These are phyloP conservation scores for Aureoboletus auriporus DNA, from an alignment of 768 basidiomycete genomes.

Conservation along the genomic window DNA sequence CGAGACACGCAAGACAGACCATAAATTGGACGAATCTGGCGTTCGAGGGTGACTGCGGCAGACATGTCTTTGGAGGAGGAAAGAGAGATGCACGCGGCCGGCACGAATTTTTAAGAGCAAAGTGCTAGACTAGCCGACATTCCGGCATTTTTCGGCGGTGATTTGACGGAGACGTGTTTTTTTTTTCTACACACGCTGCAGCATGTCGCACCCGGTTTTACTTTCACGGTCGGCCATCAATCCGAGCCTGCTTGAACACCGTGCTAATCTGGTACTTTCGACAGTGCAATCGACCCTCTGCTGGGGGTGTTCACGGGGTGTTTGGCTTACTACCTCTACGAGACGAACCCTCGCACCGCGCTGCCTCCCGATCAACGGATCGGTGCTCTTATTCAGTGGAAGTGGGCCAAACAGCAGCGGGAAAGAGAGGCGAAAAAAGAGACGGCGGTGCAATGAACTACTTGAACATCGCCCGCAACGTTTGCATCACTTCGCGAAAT, in stretches of 20 bases:
- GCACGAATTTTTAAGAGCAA: slow-evolving; percentile 24
- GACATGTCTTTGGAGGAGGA: slow-evolving; percentile 38
- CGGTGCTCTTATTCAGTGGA: slow-evolving; percentile 58
- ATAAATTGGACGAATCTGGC: slow-evolving; percentile 83
- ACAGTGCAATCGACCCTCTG: slow-evolving; percentile 64
- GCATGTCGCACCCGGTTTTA: slow-evolving; percentile 41
- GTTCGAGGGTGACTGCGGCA: slow-evolving; percentile 55
- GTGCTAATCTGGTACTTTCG: slow-evolving; percentile 2
- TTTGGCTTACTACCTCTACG: slow-evolving; percentile 76
- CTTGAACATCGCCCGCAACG: slow-evolving; percentile 37
- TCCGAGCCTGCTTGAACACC: neutral
- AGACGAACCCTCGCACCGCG: slow-evolving; percentile 73
- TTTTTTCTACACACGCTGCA: slow-evolving; percentile 2
- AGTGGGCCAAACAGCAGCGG: slow-evolving; percentile 44
- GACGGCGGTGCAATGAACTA: no score
- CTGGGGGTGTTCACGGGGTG: slow-evolving; percentile 76
- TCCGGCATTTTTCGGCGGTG: slow-evolving; percentile 27
- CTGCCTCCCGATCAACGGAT: slow-evolving; percentile 55
- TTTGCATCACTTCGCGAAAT: slow-evolving; percentile 50
- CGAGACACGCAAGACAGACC: slow-evolving; percentile 40
- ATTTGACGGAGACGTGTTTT: no score
- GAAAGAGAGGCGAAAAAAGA: slow-evolving; percentile 3
- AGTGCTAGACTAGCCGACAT: slow-evolving; percentile 18
- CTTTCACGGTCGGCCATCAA: slow-evolving; percentile 28
- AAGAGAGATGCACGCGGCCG: neutral